Evolutionary conservation across 2,329 filamentous ascomycete species (phyloP), one percentile per base, ranked within the genome.

Genomic region (Cladobotryum mycophilum): DNA sequence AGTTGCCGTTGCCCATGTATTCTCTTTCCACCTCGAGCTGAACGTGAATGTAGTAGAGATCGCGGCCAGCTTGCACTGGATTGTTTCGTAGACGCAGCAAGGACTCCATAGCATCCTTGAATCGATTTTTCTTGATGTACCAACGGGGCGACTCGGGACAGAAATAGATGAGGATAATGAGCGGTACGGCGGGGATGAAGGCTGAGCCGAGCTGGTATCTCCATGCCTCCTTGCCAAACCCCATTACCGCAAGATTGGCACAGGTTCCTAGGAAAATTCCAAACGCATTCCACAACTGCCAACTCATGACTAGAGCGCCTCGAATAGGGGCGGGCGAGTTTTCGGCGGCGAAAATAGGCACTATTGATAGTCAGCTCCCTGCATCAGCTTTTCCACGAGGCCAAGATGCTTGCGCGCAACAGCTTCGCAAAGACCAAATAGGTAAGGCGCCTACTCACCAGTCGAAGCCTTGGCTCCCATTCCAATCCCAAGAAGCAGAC

Each of bases 281-380:
- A 60, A 83, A 80, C 2, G 77, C 76, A 3, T 76, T 82, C 80
- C 82, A 86, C 66, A 86, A 71, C 68, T 91, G 70, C 87, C 88
- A 92, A 55, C 83, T 84, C 87, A 92, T 92, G 55, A 91, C 86
- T 15, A 93, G 73, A 7, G 85, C 86, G 56, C 86, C 86, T 62
- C 86, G 80, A 49, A 89, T 84, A 1, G 74, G 66, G 1, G 85
- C 82, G 0, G 86, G 86, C 0, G 83, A 79, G 51, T 81, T 87
- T 65, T 91, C 87, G 2, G 87, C 86, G 0, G 85, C 83, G 59
- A 88, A 91, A 25, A 91, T 83, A 0, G 88, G 87, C 2, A 89
- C 85, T 44, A 75, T 22, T 20, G 22, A 33, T 40, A 17, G 14
- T 18, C 17, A 33, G 15, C 36, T 38, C 36, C 36, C 17, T 38